Evolutionary conservation across 164 flowering plant genomes (phyloP), one percentile per base, ranked within the genome.

Genomic region (Nymphaea colorata): DNA sequence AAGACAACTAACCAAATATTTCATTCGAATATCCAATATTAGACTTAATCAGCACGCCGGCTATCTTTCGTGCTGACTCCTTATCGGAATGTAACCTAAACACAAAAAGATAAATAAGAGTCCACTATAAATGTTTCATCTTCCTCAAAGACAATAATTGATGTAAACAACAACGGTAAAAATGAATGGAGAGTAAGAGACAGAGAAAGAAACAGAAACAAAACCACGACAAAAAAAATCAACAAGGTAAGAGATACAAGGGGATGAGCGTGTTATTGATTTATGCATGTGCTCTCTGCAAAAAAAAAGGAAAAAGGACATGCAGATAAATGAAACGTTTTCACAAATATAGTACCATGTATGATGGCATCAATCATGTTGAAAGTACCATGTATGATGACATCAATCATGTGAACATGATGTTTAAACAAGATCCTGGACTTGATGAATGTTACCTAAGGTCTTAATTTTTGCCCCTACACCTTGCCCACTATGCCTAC

Each of bases 1-100:
- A 47, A 47, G 12, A 70, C 5, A 42, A 51, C 57, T 59, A 76
- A 90, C 96, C 98, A 70, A 77, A 66, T 65, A 76, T 71, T 61
- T 69, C 75, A 61, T 67, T 76, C 66, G 60, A 76, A 45, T 44
- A 47, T 12, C 61, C 76, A 69, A 73, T 65, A 6, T 73, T 71
- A 43, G 93, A 79, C 80, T 87, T 87, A 81, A 94, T 82, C 65
- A 94, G 75, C 65, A 89, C 88, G 75, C 98, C 99, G 77, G 81
- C 90, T 69, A 91, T 78, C 59, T 86, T 83, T 64, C 63, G 65
- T 18, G 85, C 81, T 80, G 84, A 88, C 10, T 70, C 70, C 59
- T 75, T 66, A 82, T 94, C 96, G 65, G 66, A 72, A 59, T 77
- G 70, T 64, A 87, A 64, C 76, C 94, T 93, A 90, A 66, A 76